Evolutionary conservation across 2,329 filamentous ascomycete species (phyloP).

Genomic region (Phoma sp.): DNA sequence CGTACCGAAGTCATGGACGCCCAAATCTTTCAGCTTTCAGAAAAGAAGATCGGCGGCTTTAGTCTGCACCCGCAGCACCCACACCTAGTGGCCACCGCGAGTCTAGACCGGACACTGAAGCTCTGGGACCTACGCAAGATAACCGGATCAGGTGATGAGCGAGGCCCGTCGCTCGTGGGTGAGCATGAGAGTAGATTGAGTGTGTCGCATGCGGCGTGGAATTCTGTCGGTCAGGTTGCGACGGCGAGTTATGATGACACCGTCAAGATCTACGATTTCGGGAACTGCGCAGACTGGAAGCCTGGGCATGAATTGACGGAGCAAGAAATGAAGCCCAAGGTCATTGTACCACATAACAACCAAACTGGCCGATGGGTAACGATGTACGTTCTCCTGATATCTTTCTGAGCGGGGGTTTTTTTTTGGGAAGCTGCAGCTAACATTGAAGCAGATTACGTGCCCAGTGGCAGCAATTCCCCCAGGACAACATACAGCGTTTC

Average conservation of each 20-base stretch:
- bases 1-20: slow-evolving; percentile 65
- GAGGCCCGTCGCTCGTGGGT: slow-evolving; percentile 74
- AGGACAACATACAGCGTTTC: slow-evolving; percentile 83
- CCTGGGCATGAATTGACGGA: slow-evolving; percentile 66
- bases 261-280: slow-evolving; percentile 88
- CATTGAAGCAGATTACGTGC: slow-evolving; percentile 66
- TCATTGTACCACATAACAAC: slow-evolving; percentile 84
- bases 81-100: slow-evolving; percentile 87
- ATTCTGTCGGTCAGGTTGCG: slow-evolving; percentile 81
- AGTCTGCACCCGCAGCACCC: slow-evolving; percentile 80
- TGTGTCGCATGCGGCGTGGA: slow-evolving; percentile 93
- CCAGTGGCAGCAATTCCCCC: slow-evolving; percentile 86
- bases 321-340: slow-evolving; percentile 71
- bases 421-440: no score
- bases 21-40: slow-evolving; percentile 77
- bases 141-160: slow-evolving; percentile 65
- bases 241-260: slow-evolving; percentile 96
- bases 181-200: slow-evolving; percentile 84
- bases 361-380: slow-evolving; percentile 96
- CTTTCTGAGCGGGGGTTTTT: no score
- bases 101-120: slow-evolving; percentile 85
- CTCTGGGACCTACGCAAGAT: slow-evolving; percentile 93
- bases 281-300: slow-evolving; percentile 55
- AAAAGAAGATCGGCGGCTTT: slow-evolving; percentile 97
- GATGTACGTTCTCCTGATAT: slow-evolving; percentile 60